Percentiles rank a stretch among this genome's conserved stretches.
Evolutionary conservation across 1,284 basidiomycete genomes (phyloP).

Genomic region (Sanguinoderma infundibulare): DNA sequence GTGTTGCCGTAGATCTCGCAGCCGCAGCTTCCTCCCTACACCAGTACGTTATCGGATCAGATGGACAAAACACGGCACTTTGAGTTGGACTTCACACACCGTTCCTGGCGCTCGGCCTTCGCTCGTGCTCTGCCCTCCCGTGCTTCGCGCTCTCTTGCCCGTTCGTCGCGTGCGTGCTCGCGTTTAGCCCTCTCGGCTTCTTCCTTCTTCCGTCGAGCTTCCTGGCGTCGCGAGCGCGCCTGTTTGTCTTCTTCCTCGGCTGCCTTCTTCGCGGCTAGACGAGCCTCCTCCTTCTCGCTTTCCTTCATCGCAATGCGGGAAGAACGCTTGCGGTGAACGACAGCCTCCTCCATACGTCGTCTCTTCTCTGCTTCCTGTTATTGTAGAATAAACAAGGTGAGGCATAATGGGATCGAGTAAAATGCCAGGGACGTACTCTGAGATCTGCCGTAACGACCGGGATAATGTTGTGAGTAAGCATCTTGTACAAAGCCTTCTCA

Average conservation of each 20-base stretch:
- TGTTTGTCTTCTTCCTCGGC: slow-evolving; percentile 69
- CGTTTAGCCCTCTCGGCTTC: slow-evolving; percentile 63
- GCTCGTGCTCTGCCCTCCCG: slow-evolving; percentile 38
- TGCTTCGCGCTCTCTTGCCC: slow-evolving; percentile 55
- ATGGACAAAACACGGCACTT: neutral
- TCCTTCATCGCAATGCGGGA: slow-evolving; percentile 82
- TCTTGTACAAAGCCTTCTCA: slow-evolving; percentile 78
- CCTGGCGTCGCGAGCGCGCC: slow-evolving; percentile 62
- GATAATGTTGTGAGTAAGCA: slow-evolving; percentile 66
- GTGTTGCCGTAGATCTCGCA: slow-evolving; percentile 27
- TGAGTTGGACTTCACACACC: slow-evolving; percentile 22
- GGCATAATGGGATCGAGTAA: neutral
- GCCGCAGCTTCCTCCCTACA: slow-evolving; percentile 18
- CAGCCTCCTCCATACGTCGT: slow-evolving; percentile 65
- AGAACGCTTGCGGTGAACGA: slow-evolving; percentile 82
- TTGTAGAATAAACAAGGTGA: slow-evolving; percentile 8
- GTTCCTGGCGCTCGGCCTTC: slow-evolving; percentile 29
- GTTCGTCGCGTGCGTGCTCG: slow-evolving; percentile 58
- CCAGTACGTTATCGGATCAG: neutral
- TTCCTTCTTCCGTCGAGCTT: slow-evolving; percentile 68
- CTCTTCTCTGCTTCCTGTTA: slow-evolving; percentile 66
- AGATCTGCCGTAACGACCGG: slow-evolving; percentile 70
- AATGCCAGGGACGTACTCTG: slow-evolving; percentile 45
- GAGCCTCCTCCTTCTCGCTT: slow-evolving; percentile 71
- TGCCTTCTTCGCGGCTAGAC: slow-evolving; percentile 53